These are phyloP conservation scores for Aegilops longissima DNA, from an alignment of 176 grass and related monocot genomes.

Conservation along the genomic window DNA sequence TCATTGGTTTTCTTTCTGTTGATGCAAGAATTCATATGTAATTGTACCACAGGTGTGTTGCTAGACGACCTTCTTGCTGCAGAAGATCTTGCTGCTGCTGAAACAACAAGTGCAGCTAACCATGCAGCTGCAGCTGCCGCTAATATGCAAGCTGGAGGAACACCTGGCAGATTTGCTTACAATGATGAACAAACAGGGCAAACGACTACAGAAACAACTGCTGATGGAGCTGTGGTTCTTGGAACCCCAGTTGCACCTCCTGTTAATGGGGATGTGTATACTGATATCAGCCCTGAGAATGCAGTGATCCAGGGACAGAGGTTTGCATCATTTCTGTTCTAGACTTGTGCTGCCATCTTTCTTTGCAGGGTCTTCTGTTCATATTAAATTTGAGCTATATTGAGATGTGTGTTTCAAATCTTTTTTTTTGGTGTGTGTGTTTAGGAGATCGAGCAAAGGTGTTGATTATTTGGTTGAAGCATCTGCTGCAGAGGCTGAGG, in stretches of 20 bases:
- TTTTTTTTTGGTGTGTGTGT: not conserved
- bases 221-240: constrained; percentile 83
- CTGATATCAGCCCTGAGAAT: constrained; percentile 96
- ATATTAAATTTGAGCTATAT: constrained; percentile 2
- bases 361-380: not conserved
- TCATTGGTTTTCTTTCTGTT: constrained; percentile 1
- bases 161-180: constrained; percentile 61
- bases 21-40: not conserved
- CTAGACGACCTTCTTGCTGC: constrained; percentile 94
- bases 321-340: constrained; percentile 40
- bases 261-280: constrained; percentile 77
- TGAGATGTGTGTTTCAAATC: not conserved
- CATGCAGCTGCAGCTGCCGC: constrained; percentile 69
- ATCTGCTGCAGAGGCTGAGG: constrained; percentile 85
- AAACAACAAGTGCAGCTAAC: constrained; percentile 79
- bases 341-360: not conserved
- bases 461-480: constrained; percentile 93
- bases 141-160: constrained; percentile 61
- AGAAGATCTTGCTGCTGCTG: constrained; percentile 91
- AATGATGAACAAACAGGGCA: constrained; percentile 63
- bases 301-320: constrained; percentile 81
- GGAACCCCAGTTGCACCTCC: constrained; percentile 92
- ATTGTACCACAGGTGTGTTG: constrained; percentile 66
- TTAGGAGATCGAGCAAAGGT: constrained; percentile 89
- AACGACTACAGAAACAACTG: constrained; percentile 49